phyloP scores from a whole-genome alignment of 2,329 filamentous ascomycete species.

The Nothomitra cinnamomea region DNA sequence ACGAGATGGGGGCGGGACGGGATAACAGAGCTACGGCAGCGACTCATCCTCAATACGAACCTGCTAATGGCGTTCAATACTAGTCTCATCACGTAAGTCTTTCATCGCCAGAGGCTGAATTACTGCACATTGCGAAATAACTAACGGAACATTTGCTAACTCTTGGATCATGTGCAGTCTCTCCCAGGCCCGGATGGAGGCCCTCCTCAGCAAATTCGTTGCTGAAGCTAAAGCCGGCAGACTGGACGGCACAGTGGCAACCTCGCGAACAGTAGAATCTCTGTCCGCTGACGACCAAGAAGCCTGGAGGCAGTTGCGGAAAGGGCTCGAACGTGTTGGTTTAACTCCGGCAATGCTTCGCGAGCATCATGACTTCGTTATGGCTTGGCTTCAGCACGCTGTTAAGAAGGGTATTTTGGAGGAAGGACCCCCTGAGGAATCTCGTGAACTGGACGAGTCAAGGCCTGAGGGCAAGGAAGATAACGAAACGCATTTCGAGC shows the following conservation, averaged over 20 bases:
- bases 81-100: no score
- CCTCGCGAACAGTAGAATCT: neutral
- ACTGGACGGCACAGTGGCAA: neutral
- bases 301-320: neutral
- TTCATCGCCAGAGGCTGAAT: no score
- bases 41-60: constrained; percentile 14
- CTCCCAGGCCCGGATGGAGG: neutral
- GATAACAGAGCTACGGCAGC: constrained; percentile 14
- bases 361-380: neutral
- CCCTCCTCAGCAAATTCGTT: neutral
- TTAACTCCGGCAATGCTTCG: neutral
- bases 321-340: neutral
- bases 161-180: no score
- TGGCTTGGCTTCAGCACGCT: neutral
- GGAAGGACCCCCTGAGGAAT: neutral
- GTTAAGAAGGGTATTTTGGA: neutral
- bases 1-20: constrained; percentile 16
- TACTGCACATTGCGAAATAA: no score
- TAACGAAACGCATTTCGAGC: no score
- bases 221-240: neutral
- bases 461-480: no score
- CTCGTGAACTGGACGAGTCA: neutral
- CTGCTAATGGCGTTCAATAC: constrained; percentile 14
- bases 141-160: no score
- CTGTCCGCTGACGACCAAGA: neutral